Evolutionary conservation across 805 yeast genomes (phyloP), one percentile per base, ranked within the genome.

Genomic region (Myxozyma lipomycoides): DNA sequence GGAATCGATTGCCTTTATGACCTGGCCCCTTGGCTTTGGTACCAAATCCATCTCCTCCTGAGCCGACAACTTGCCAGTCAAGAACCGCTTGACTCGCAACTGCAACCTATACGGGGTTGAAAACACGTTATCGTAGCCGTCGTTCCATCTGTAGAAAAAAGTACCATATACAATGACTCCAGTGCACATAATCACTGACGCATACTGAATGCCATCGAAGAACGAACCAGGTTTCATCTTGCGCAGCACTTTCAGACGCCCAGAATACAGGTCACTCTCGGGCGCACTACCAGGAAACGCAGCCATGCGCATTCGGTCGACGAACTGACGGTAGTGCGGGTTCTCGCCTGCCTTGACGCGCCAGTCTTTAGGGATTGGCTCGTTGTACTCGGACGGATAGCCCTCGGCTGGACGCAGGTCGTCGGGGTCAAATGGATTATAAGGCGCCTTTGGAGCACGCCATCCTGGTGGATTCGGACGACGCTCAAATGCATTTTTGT

Each of bases 141-240:
- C 93, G 62, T 87, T 86, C 95, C 95, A 86, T 46, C 88, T 72
- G 65, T 82, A 78, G 68, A 86, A 82, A 64, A 87, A 87, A 1
- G 84, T 76, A 21, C 81, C 80, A 61, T 82, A 83, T 1, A 78
- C 64, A 23, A 78, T 67, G 5, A 83, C 66, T 0, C 77, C 73
- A 6, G 48, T 35, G 35, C 58, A 53, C 9, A 53, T 38, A 7
- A 46, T 10, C 36, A 50, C n/a, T 25, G 55, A 51, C 6, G 55
- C 52, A 28, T 53, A 53, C 17, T 53, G 58, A 3, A 50, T 25
- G 10, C 58, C 58, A 9, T 38, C 41, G n/a, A 46, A 12, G 17
- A 49, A 65, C 78, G 67, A 49, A 93, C 95, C 18, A 71, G 70
- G 55, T 78, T 76, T 60, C 84, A 80, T 26, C 77, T 65, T 52